These are phyloP conservation scores for Kockiozyma suomiensis DNA, from an alignment of 805 yeast genomes.

Conservation along the genomic window DNA sequence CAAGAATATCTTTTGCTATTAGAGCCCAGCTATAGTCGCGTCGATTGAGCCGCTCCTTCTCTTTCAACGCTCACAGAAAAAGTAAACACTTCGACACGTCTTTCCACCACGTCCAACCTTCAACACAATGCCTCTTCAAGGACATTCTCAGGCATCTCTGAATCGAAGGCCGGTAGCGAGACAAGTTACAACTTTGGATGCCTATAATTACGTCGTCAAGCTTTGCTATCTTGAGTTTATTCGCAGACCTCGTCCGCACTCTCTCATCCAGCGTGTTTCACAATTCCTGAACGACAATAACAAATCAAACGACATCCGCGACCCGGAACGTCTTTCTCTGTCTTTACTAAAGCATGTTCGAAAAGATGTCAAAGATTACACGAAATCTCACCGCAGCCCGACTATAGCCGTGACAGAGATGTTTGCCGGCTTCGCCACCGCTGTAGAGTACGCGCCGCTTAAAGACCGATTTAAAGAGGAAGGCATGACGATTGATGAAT, in stretches of 20 bases:
- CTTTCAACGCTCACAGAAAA: too few relatives aligned
- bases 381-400: background rate
- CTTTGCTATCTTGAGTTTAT: slow-evolving; percentile 19
- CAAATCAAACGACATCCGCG: background rate
- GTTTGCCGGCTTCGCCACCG: slow-evolving; percentile 9
- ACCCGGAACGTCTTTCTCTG: slow-evolving; percentile 1
- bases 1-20: too few relatives aligned
- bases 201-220: slow-evolving; percentile 16
- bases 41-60: background rate
- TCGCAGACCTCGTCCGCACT: slow-evolving; percentile 11
- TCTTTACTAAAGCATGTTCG: slow-evolving; percentile 12
- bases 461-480: slow-evolving; percentile 15
- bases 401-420: slow-evolving; percentile 4
- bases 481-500: slow-evolving; percentile 11
- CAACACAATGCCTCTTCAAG: background rate
- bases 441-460: slow-evolving; percentile 3
- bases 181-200: slow-evolving; percentile 13
- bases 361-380: slow-evolving; percentile 15
- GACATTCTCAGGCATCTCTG: background rate
- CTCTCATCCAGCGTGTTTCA: slow-evolving; percentile 1
- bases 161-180: slow-evolving; percentile 18
- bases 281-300: slow-evolving; percentile 1
- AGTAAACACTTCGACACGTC: too few relatives aligned
- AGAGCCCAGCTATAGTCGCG: too few relatives aligned
- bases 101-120: background rate